A percentile compares a stretch with the other conserved stretches of the same genome.
phyloP scores from a whole-genome alignment of 768 basidiomycete genomes.

The Coprinopsis cinerea region DNA sequence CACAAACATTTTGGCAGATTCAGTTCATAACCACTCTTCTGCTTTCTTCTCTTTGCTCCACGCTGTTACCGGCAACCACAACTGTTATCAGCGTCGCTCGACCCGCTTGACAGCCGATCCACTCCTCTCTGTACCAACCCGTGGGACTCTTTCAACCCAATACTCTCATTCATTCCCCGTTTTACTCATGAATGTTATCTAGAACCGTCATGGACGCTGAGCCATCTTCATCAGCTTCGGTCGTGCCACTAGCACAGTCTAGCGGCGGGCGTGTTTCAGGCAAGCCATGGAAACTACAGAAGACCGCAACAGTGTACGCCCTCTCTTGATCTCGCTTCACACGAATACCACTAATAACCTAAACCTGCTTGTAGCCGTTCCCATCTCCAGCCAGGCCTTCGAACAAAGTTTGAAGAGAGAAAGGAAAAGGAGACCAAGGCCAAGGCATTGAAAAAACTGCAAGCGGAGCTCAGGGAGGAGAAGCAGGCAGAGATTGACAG shows the following conservation, averaged over 20 bases:
- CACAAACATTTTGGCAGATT: slow-evolving; percentile 9
- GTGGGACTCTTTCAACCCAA: no score
- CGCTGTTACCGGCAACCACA: slow-evolving; percentile 3
- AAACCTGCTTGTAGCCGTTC: slow-evolving; percentile 47
- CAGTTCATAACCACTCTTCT: background rate
- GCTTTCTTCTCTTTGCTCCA: background rate
- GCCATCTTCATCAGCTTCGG: slow-evolving; percentile 12
- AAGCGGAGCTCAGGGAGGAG: slow-evolving; percentile 70
- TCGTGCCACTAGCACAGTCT: slow-evolving; percentile 44
- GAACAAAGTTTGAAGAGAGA: slow-evolving; percentile 57
- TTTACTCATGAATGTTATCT: slow-evolving; percentile 15
- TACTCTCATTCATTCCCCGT: no score
- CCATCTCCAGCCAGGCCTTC: slow-evolving; percentile 57
- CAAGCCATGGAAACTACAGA: slow-evolving; percentile 58
- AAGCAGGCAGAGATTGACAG: slow-evolving; percentile 61
- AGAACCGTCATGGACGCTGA: slow-evolving; percentile 20
- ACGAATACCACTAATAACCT: slow-evolving; percentile 9
- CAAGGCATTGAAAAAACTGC: slow-evolving; percentile 66
- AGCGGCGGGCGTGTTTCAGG: slow-evolving; percentile 63
- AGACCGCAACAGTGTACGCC: slow-evolving; percentile 46
- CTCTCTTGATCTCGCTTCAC: slow-evolving; percentile 1
- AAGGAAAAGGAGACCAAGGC: slow-evolving; percentile 64
- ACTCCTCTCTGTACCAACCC: no score
- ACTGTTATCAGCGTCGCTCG: background rate
- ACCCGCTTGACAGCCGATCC: background rate